Percentiles rank a stretch among this genome's conserved stretches.
Evolutionary conservation across 352 stramenopile species (phyloP).

Genomic region (Pythium aristosporum): DNA sequence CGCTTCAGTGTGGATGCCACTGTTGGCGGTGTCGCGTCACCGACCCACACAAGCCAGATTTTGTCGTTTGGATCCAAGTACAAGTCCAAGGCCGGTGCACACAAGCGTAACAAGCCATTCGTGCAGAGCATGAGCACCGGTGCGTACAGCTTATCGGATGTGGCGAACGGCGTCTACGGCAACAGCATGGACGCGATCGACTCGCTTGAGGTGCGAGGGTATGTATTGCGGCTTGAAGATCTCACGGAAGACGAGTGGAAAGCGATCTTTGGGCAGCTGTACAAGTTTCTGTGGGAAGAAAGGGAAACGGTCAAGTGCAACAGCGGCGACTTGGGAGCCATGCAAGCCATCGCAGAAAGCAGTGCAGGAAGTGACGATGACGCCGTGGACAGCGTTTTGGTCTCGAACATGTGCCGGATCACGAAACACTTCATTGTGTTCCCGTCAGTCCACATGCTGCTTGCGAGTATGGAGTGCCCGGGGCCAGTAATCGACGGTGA

Average conservation of each 20-base stretch:
- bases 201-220: slow-evolving; percentile 44
- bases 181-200: slow-evolving; percentile 18
- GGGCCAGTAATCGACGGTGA: slow-evolving; percentile 12
- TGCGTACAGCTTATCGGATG: slow-evolving; percentile 13
- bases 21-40: slow-evolving; percentile 3
- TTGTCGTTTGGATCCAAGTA: slow-evolving; percentile 24
- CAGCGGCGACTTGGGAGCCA: not conserved
- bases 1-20: slow-evolving; percentile 23
- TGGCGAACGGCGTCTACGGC: slow-evolving; percentile 4
- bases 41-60: slow-evolving; percentile 22
- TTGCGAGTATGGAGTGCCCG: slow-evolving; percentile 30
- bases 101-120: slow-evolving; percentile 17
- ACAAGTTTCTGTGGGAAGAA: slow-evolving; percentile 45
- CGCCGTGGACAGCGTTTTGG: slow-evolving; percentile 49
- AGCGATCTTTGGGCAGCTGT: slow-evolving; percentile 66
- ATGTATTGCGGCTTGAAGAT: slow-evolving; percentile 64
- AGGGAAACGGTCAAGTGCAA: not conserved
- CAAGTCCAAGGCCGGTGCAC: slow-evolving; percentile 16
- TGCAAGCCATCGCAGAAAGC: slow-evolving; percentile 7
- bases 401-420: slow-evolving; percentile 68
- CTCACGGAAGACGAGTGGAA: slow-evolving; percentile 66
- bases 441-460: slow-evolving; percentile 56
- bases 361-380: slow-evolving; percentile 21
- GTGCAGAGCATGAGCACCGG: slow-evolving; percentile 4
- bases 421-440: slow-evolving; percentile 71